Evolutionary conservation across 139 green algal genomes (phyloP).

Genomic region (Chlamydomonas schloesseri): DNA sequence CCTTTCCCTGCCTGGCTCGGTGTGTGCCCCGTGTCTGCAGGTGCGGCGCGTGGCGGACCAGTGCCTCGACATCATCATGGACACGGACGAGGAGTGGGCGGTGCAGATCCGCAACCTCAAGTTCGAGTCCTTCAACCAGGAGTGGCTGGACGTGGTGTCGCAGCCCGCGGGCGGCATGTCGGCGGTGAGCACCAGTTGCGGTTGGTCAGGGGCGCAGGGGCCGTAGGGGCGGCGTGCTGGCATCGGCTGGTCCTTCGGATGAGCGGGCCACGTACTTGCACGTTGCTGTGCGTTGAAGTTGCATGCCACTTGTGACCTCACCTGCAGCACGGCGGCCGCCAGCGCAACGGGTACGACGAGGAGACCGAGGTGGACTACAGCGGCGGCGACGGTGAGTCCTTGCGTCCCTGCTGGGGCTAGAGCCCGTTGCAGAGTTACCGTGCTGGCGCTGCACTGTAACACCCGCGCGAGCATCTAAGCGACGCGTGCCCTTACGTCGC

Average conservation of each 20-base stretch:
- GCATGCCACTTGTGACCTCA: too few species aligned
- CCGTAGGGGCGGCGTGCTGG: too few species aligned
- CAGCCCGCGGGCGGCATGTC: constrained; percentile 52
- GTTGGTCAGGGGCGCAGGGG: too few species aligned
- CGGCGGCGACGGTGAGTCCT: constrained; percentile 27
- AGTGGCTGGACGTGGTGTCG: constrained; percentile 78
- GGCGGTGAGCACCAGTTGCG: constrained; percentile 1
- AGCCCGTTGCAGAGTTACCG: too few species aligned
- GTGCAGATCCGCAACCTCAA: constrained; percentile 81
- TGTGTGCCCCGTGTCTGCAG: not conserved
- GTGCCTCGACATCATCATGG: constrained; percentile 80
- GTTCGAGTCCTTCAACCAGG: constrained; percentile 89
- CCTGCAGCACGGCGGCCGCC: not conserved
- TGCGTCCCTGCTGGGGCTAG: too few species aligned
- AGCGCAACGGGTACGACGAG: constrained; percentile 39
- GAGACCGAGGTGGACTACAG: constrained; percentile 55
- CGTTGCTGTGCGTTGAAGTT: too few species aligned
- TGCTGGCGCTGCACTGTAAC: too few species aligned
- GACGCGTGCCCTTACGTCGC: too few species aligned
- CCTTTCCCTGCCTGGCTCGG: too few species aligned
- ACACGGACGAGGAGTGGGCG: constrained; percentile 74
- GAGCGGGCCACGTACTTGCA: too few species aligned
- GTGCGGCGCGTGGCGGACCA: constrained; percentile 63
- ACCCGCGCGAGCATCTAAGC: too few species aligned
- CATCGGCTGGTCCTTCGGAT: too few species aligned